A percentile compares a stretch with the other conserved stretches of the same genome.
Evolutionary conservation across 305 asterid species (phyloP).

Genomic region (Fraxinus sp.): DNA sequence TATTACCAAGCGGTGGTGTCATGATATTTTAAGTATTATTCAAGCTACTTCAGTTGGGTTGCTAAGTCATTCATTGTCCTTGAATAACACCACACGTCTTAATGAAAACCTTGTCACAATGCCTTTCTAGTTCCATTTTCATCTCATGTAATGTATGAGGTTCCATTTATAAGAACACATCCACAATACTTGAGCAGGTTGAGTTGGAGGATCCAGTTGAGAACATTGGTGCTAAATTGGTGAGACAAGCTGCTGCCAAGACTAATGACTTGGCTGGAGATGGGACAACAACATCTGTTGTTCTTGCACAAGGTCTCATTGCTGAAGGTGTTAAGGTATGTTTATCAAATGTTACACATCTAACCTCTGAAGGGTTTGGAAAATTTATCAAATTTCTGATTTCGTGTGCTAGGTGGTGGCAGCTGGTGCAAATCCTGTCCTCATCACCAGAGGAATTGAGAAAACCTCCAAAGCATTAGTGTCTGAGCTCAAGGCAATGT

Average conservation of each 20-base stretch:
- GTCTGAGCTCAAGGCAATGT: slow-evolving; percentile 69
- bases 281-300: slow-evolving; percentile 97
- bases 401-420: slow-evolving; percentile 71
- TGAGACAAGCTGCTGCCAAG: slow-evolving; percentile 97
- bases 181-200: slow-evolving; percentile 47
- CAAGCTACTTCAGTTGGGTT: not conserved
- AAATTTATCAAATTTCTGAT: not conserved
- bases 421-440: slow-evolving; percentile 95
- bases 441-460: slow-evolving; percentile 90
- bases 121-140: not conserved
- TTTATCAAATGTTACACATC: not conserved
- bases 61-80: not conserved
- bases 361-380: not conserved
- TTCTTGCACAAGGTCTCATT: slow-evolving; percentile 93
- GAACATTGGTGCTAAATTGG: slow-evolving; percentile 96
- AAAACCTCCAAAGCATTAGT: slow-evolving; percentile 89
- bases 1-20: not conserved
- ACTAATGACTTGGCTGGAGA: slow-evolving; percentile 98
- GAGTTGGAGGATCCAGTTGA: slow-evolving; percentile 97
- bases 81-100: not conserved
- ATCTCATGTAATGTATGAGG: not conserved
- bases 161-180: not conserved
- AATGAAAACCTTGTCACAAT: not conserved
- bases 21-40: not conserved
- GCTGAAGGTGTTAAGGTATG: slow-evolving; percentile 93